Base-by-base conservation (phyloP, 768 basidiomycete species). In the Mycena maculata region DNA sequence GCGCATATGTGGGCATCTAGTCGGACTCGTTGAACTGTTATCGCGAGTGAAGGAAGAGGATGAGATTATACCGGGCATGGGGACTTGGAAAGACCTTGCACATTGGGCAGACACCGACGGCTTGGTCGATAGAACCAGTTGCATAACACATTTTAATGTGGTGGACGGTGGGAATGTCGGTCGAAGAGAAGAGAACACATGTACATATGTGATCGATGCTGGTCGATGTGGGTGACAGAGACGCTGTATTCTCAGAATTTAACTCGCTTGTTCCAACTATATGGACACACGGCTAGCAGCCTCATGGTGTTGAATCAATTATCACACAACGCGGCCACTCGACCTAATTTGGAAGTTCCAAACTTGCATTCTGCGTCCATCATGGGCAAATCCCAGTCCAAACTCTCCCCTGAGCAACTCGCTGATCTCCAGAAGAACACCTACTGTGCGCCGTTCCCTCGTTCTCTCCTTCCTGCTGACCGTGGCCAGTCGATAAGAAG, bases 331-430 rank as follows among this genome's bases (percentile, higher is more conserved):
- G n/a, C n/a, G n/a, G n/a, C n/a, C n/a, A n/a, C n/a, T n/a, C n/a
- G n/a, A n/a, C n/a, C n/a, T n/a, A n/a, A n/a, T n/a, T n/a, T n/a
- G n/a, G n/a, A n/a, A n/a, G n/a, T n/a, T n/a, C n/a, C n/a, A n/a
- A n/a, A n/a, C n/a, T n/a, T n/a, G n/a, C n/a, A n/a, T n/a, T n/a
- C n/a, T n/a, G n/a, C n/a, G n/a, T n/a, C 82, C 78, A 86, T 78
- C 77, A 98, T 98, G 98, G 98, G 98, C 80, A 98, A 98, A 84
- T 92, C 94, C 36, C 96, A 98, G 80, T 93, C 92, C 73, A 99
- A 99, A 81, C 88, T 99, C 49, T 92, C 94, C 16, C 90, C 92
- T 45, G 97, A 99, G 67, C 95, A 99, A 80, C 90, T 99, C 67
- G 85, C 91, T 20, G 95, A 96, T 75, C 90, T 99, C 55, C 97